A percentile compares a stretch with the other conserved stretches of the same genome.
Evolutionary conservation across 495 filamentous ascomycete genomes (phyloP).

Genomic region (Lepraria neglecta): DNA sequence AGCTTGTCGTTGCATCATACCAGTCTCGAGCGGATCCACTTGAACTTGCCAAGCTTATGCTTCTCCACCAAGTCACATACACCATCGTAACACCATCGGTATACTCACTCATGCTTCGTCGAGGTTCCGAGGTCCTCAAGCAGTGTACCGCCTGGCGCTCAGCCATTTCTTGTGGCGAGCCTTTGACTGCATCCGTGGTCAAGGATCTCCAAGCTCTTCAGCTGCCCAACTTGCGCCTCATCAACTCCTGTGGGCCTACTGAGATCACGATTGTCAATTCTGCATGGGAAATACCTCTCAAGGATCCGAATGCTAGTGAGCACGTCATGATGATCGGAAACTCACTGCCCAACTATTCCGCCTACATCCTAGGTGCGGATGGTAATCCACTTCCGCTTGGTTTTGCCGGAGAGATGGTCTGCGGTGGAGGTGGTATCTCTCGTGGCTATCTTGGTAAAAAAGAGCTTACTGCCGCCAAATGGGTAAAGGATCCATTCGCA

Average conservation of each 20-base stretch:
- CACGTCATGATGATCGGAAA: background rate
- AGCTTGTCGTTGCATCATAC: too few species aligned
- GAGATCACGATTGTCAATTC: background rate
- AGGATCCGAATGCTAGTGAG: background rate
- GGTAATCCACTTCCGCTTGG: background rate
- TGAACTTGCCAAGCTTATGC: background rate
- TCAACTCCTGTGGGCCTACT: background rate
- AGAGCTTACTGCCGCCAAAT: background rate
- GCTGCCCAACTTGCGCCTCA: background rate
- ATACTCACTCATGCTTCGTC: background rate
- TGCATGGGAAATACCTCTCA: background rate
- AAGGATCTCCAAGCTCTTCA: background rate
- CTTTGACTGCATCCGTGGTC: background rate
- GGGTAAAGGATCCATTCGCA: conserved; percentile 15
- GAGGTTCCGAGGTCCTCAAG: background rate
- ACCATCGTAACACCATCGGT: background rate
- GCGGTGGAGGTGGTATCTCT: background rate
- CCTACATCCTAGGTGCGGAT: background rate
- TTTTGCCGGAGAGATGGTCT: background rate
- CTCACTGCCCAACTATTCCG: background rate
- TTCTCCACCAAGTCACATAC: background rate
- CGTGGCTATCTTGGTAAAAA: background rate
- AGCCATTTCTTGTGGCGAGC: background rate
- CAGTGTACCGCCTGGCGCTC: background rate
- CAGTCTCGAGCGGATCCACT: background rate